These are phyloP conservation scores for Pseudoturritis turrita DNA, from an alignment of 345 rosid genomes.

Conservation along the genomic window DNA sequence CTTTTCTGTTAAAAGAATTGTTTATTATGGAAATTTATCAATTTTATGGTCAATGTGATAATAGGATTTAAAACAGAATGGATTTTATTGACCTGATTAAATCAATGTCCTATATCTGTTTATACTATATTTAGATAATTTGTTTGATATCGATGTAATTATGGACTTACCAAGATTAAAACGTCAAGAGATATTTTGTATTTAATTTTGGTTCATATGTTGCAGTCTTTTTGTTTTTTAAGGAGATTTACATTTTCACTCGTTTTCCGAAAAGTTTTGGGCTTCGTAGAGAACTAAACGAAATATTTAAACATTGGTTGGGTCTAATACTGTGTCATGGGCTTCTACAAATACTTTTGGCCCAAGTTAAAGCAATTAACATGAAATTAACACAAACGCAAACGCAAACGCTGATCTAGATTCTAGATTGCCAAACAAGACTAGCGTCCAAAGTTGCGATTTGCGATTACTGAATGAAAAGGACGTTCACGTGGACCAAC, in stretches of 20 bases:
- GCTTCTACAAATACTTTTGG: not conserved
- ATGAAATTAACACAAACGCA: no score
- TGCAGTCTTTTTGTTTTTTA: no score
- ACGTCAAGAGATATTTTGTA: not conserved
- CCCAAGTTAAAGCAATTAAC: not conserved
- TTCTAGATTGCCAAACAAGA: not conserved
- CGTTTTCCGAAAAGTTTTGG: not conserved
- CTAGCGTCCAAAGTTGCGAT: constrained; percentile 3
- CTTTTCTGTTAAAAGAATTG: not conserved
- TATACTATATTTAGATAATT: not conserved
- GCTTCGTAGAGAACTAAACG: not conserved
- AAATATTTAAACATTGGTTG: not conserved
- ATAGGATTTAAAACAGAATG: not conserved
- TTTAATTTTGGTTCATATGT: not conserved
- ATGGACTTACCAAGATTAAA: not conserved
- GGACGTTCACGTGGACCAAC: constrained; percentile 26
- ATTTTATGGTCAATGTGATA: constrained; percentile 2
- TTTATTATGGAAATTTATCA: not conserved
- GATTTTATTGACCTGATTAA: constrained; percentile 10
- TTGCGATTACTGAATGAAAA: not conserved
- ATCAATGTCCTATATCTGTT: not conserved
- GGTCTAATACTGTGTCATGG: not conserved
- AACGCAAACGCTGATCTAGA: constrained; percentile 19
- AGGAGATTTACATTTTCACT: no score
- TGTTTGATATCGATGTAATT: not conserved